Evolutionary conservation across 2,329 filamentous ascomycete species (phyloP).

Genomic region (Colletotrichum salicis): DNA sequence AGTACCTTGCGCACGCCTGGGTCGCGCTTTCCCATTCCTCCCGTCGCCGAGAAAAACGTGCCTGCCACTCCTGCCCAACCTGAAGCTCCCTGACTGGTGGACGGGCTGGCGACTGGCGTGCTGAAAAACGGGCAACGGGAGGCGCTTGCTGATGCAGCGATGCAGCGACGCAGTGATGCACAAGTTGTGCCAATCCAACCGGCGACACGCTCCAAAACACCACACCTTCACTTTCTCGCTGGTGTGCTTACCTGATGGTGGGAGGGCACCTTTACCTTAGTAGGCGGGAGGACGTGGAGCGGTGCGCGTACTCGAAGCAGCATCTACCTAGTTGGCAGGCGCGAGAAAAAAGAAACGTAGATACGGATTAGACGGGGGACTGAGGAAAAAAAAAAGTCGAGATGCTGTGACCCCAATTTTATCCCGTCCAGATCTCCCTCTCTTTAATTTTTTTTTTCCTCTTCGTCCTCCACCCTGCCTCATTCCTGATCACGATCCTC

Average conservation of each 20-base stretch:
- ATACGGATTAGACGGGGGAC: background rate
- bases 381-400: conserved; percentile 2
- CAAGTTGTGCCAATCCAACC: background rate
- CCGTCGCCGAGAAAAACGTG: conserved; percentile 20
- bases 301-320: conserved; percentile 1
- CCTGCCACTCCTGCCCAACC: conserved; percentile 19
- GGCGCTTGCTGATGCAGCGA: conserved; percentile 20
- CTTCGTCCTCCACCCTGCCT: conserved; percentile 29
- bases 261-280: background rate
- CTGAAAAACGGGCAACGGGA: conserved; percentile 20
- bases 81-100: conserved; percentile 10
- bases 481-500: conserved; percentile 22
- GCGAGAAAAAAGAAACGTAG: background rate
- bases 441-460: conserved; percentile 23
- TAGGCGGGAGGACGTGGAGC: background rate
- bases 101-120: background rate
- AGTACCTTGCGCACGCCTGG: conserved; percentile 8
- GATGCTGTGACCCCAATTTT: conserved; percentile 31
- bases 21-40: conserved; percentile 28
- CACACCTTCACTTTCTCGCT: background rate
- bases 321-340: background rate
- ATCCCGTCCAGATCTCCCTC: conserved; percentile 29
- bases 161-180: background rate
- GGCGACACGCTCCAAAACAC: background rate
- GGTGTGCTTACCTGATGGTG: background rate